Evolutionary conservation across 139 green algal genomes (phyloP).

Genomic region (Raphidocelis subcapitata): DNA sequence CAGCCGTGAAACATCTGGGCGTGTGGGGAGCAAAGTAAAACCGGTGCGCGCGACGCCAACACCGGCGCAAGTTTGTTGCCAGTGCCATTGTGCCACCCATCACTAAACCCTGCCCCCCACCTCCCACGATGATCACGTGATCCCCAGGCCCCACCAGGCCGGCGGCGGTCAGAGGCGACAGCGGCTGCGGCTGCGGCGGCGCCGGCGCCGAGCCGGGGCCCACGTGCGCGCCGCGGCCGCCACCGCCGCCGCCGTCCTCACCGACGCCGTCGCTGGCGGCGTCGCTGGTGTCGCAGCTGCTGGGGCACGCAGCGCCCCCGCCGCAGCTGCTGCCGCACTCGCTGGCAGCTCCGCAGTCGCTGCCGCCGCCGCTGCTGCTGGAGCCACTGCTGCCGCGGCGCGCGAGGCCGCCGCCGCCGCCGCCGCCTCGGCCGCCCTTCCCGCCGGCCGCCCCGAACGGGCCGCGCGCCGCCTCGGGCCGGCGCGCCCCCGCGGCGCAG

Average conservation of each 20-base stretch:
- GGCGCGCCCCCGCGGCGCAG: too few species aligned
- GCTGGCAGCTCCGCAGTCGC: background rate
- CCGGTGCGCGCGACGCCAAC: too few species aligned
- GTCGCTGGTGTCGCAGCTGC: background rate
- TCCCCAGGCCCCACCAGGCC: conserved; percentile 14
- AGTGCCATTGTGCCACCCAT: too few species aligned
- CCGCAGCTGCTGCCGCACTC: background rate
- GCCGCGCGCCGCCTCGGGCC: background rate
- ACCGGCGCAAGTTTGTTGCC: too few species aligned
- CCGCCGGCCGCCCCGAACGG: background rate
- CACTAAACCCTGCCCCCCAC: too few species aligned
- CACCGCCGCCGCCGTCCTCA: background rate
- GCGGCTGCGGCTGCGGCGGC: background rate
- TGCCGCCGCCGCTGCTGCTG: background rate
- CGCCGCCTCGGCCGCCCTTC: background rate
- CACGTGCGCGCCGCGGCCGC: background rate
- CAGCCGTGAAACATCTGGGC: too few species aligned
- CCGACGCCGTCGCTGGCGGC: background rate
- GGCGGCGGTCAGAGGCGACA: background rate
- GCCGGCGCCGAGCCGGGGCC: background rate
- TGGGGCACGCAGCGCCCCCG: background rate
- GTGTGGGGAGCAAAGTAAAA: too few species aligned
- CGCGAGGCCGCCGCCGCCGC: background rate
- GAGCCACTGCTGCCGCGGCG: background rate
- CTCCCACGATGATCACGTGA: background rate